phyloP scores from a whole-genome alignment of 176 grass and related monocot genomes.

The Oryza australiensis region DNA sequence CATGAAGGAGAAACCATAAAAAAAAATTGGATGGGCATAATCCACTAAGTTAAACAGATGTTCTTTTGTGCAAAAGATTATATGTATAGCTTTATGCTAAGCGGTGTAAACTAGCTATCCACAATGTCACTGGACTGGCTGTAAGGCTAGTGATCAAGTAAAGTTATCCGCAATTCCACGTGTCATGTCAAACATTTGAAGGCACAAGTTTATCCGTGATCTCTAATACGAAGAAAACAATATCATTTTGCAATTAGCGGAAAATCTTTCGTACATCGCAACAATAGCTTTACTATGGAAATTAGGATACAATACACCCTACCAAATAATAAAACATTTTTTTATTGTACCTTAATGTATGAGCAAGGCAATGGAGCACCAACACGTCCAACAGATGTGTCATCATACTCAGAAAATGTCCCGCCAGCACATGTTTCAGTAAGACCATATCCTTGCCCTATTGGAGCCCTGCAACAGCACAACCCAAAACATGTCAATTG shows the following conservation, averaged over 20 bases:
- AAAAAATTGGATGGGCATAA: neutral
- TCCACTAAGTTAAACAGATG: neutral
- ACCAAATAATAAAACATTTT: neutral
- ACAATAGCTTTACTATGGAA: neutral
- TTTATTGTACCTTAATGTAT: constrained; percentile 71
- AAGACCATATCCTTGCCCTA: constrained; percentile 95
- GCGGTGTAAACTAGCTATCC: neutral
- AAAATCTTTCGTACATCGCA: constrained; percentile 19
- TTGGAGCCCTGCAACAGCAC: constrained; percentile 68
- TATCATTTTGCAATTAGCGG: neutral
- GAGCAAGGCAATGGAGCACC: constrained; percentile 83
- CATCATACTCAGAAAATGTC: constrained; percentile 87
- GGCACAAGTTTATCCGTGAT: neutral
- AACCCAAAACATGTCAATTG: neutral
- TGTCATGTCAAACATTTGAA: neutral
- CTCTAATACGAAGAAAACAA: neutral
- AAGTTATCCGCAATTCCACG: neutral
- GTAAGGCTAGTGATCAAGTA: neutral
- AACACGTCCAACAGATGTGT: constrained; percentile 87
- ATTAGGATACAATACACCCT: neutral
- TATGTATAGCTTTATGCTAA: neutral
- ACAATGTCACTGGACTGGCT: neutral
- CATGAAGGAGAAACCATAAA: neutral
- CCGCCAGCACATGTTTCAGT: constrained; percentile 96
- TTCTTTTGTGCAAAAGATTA: neutral